Conservation (phyloP, 2,329 filamentous ascomycete genomes). For the Phaeosphaeriaceae sp. region DNA sequence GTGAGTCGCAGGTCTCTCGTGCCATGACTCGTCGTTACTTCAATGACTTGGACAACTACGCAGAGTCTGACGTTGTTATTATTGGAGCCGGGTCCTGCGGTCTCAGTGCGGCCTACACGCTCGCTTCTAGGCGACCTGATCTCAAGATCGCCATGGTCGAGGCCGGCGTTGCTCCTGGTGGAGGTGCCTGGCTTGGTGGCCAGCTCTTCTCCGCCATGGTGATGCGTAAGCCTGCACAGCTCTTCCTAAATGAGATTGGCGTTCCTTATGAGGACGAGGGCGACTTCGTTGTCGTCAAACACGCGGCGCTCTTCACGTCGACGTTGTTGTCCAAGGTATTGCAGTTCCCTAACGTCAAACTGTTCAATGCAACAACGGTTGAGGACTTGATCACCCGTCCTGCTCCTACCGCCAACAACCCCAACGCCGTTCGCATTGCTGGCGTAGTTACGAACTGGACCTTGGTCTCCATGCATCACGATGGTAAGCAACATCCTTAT, state of each 20-base stretch:
- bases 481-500: constrained; percentile 17
- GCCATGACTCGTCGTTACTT: constrained; percentile 97
- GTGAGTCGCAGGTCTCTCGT: constrained; percentile 89
- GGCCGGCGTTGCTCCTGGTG: constrained; percentile 81
- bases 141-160: constrained; percentile 92
- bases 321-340: constrained; percentile 85
- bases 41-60: constrained; percentile 83
- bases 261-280: constrained; percentile 89
- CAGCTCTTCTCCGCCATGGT: constrained; percentile 96
- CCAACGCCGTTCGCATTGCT: constrained; percentile 71
- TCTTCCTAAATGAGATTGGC: constrained; percentile 80
- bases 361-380: constrained; percentile 93
- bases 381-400: constrained; percentile 90
- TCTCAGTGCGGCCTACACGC: constrained; percentile 81
- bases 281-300: constrained; percentile 89
- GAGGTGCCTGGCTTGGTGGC: constrained; percentile 90
- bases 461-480: constrained; percentile 71
- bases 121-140: constrained; percentile 83
- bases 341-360: constrained; percentile 86
- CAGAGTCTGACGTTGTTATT: constrained; percentile 93
- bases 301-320: constrained; percentile 89
- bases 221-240: constrained; percentile 89
- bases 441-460: constrained; percentile 98
- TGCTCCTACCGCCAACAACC: constrained; percentile 46
- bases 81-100: constrained; percentile 90